Evolutionary conservation across 2,329 filamentous ascomycete species (phyloP), one percentile per base, ranked within the genome.

Genomic region (Ceratocystis huliohia): DNA sequence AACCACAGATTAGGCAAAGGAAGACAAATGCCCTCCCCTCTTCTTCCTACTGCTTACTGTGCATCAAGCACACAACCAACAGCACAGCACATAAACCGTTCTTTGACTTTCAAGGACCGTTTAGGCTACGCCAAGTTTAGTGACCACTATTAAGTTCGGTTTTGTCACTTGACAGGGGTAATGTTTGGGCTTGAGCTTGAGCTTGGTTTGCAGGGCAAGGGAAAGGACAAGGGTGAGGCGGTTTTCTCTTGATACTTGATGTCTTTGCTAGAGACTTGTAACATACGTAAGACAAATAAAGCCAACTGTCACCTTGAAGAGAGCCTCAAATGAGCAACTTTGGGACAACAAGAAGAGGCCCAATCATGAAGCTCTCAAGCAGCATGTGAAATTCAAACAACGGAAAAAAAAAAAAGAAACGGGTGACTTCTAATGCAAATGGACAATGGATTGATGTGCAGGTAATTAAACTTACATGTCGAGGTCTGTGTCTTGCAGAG

Each of bases 401-500:
- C 13, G n/a, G 1, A 22, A 20, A 20, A 20, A 17, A 48, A 48
- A 22, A 20, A 56, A 57, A 59, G 7, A 3, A 22, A 5, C 13
- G n/a, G 13, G 5, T 37, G 4, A n/a, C 5, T 3, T 28, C 5
- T 17, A n/a, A 37, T 15, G 28, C 7, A 30, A 6, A 20, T 37
- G 28, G 28, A 15, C 37, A 15, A 41, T 15, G 48, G 10, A 15
- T 25, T 10, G 10, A 28, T 53, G 10, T 10, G 56, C 45, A 53
- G 50, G 45, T 17, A 41, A 41, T 53, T 37, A 30, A 30, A 68
- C 66, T 65, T 68, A 68, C 66, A 68, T n/a, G 41, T 64, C 61
- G 48, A 59, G 63, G 3, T 64, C 64, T 20, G 33, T 61, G 20
- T 62, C 59, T 41, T 64, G 62, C n/a, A 62, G 44, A n/a, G 45